A percentile compares a stretch with the other conserved stretches of the same genome.
These are phyloP conservation scores for Cystobasidium slooffiae DNA, from an alignment of 1,284 basidiomycete species.

Conservation along the genomic window DNA sequence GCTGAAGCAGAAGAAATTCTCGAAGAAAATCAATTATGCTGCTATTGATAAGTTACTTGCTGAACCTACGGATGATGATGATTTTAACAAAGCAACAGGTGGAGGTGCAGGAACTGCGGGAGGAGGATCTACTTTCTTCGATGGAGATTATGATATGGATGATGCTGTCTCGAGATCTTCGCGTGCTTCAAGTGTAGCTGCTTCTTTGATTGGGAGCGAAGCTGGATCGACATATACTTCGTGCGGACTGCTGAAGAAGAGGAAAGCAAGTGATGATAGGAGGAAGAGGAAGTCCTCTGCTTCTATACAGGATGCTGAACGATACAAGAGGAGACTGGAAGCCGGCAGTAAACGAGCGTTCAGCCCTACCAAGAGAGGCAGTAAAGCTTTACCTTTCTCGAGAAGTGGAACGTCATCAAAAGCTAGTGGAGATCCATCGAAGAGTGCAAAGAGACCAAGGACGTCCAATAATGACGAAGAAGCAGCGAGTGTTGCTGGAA, in stretches of 20 bases:
- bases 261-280: background rate
- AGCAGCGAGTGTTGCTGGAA: background rate
- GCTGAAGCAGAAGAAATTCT: conserved; percentile 77
- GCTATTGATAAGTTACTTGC: conserved; percentile 76
- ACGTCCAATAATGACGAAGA: background rate
- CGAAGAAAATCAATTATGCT: conserved; percentile 86
- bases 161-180: conserved; percentile 29
- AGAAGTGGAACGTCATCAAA: background rate
- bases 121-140: conserved; percentile 17
- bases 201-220: conserved; percentile 24
- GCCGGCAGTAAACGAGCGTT: background rate
- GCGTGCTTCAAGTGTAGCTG: conserved; percentile 22
- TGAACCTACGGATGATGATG: conserved; percentile 54
- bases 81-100: background rate
- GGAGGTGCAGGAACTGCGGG: background rate
- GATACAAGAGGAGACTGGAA: conserved; percentile 2
- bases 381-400: background rate
- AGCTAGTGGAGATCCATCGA: conserved; percentile 8
- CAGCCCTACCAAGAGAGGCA: conserved; percentile 8
- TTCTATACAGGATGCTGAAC: conserved; percentile 6
- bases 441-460: background rate
- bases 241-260: background rate
- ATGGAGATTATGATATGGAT: conserved; percentile 18
- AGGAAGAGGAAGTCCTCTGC: background rate
- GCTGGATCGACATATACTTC: background rate